Conservation (phyloP, 2,329 filamentous ascomycete species). For the Paradendryphiella salina region DNA sequence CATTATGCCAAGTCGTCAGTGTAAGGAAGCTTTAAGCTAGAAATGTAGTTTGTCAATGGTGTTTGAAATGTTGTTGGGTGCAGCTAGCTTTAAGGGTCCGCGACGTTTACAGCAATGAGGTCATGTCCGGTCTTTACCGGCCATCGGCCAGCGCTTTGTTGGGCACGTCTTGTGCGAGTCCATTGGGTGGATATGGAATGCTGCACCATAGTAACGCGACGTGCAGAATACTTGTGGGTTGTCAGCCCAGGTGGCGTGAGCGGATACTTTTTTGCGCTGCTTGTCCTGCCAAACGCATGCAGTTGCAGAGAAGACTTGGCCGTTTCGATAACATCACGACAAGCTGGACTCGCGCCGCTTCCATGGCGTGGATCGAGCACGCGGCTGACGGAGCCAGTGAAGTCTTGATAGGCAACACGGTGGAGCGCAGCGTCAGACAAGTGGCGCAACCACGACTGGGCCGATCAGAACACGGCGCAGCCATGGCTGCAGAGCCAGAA, state of each 20-base stretch:
- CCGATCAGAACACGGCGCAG: too few species aligned
- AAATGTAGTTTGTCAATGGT: constrained; percentile 1
- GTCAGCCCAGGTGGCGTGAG: constrained; percentile 33
- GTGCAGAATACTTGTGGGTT: constrained; percentile 15
- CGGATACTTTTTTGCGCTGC: background rate
- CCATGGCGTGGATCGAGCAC: background rate
- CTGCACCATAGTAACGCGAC: constrained; percentile 19
- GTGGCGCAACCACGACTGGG: background rate
- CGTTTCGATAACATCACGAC: background rate
- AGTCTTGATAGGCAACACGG: background rate
- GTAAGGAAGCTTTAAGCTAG: constrained; percentile 2
- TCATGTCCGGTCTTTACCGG: constrained; percentile 19
- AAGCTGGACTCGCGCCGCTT: background rate
- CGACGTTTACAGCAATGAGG: constrained; percentile 8
- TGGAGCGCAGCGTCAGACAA: background rate
- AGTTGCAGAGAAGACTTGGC: background rate
- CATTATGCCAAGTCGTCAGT: constrained; percentile 28
- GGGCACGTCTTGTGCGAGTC: constrained; percentile 8
- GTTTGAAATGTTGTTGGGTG: constrained; percentile 19
- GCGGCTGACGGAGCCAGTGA: background rate
- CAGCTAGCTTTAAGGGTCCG: constrained; percentile 16
- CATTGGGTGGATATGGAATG: constrained; percentile 12
- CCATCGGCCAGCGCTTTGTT: constrained; percentile 16
- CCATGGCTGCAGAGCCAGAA: too few species aligned
- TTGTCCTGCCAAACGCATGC: background rate